Base-by-base conservation (phyloP, 441 rosid species). In the Geranium incanum region DNA sequence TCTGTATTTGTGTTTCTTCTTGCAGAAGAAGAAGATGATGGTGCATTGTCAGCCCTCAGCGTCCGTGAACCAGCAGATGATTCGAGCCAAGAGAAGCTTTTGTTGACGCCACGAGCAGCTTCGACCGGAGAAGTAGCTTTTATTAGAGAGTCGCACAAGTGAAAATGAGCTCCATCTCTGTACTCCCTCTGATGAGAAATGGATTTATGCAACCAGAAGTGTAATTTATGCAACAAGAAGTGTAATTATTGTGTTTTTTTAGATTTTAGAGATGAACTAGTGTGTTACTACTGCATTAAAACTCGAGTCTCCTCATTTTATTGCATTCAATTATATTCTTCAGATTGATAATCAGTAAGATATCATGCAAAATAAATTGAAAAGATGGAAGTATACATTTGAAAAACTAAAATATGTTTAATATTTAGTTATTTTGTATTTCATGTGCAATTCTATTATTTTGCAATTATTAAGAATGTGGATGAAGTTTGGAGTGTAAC, bases 11-110 rank as follows among this genome's bases (percentile, higher is more conserved):
- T 68, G 68, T 28, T 28, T 28, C 33, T 71, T n/a, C 28, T 28
- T 66, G 4, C 80, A 82, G 81, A 79, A 72, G 80, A 77, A 71
- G 96, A 84, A 43, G 83, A 81, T 66, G 73, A 72, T 65, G 91
- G 84, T 28, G 80, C 91, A 43, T 63, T 77, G 52, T 70, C 88
- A 1, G 73, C 80, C 15, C 48, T 68, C 7, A 79, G 86, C 0
- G 84, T 87, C 7, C 50, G 71, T 0, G 79, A 76, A 45, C 81
- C 83, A 57, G 59, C 76, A 6, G 93, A 81, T 36, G 90, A 88
- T 21, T 39, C 64, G 0, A 87, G 86, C 57, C 86, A 71, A 41
- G 90, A 83, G 83, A 87, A 85, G 78, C 85, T 75, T 71, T 72
- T 89, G 76, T 72, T 87, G 68, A 79, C 88, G 0, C 84, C 91